Evolutionary conservation across 352 stramenopile species (phyloP).

Genomic region (Pythium aphanidermatum): DNA sequence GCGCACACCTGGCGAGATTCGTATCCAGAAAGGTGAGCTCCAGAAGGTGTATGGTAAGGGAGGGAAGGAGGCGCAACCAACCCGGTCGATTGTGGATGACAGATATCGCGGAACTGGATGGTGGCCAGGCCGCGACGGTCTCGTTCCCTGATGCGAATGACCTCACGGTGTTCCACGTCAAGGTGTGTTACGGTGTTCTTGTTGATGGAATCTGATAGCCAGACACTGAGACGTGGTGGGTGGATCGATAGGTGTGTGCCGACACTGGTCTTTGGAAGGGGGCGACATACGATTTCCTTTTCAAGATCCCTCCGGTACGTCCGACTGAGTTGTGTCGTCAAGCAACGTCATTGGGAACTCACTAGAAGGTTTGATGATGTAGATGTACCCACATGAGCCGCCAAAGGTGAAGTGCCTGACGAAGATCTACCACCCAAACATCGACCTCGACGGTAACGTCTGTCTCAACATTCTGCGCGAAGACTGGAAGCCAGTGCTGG

Average conservation of each 20-base stretch:
- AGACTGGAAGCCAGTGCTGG: conserved; percentile 98
- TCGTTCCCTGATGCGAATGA: conserved; percentile 97
- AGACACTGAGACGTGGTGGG: too few relatives aligned
- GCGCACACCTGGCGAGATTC: conserved; percentile 95
- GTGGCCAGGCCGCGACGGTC: conserved; percentile 93
- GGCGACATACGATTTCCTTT: conserved; percentile 96
- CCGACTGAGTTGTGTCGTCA: background rate
- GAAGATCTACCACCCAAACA: conserved; percentile 99
- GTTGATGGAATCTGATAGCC: too few relatives aligned
- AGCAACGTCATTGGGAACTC: too few relatives aligned
- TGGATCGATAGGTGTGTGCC: conserved; percentile 88
- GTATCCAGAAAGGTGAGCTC: conserved; percentile 96
- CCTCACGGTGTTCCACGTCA: conserved; percentile 90
- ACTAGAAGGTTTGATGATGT: too few relatives aligned
- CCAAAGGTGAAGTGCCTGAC: conserved; percentile 97
- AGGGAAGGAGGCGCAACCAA: background rate
- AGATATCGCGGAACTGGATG: conserved; percentile 98
- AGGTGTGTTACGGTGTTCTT: too few relatives aligned
- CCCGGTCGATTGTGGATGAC: conserved; percentile 3
- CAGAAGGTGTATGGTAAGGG: background rate
- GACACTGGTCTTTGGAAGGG: conserved; percentile 97
- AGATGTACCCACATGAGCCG: conserved; percentile 95
- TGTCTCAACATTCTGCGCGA: conserved; percentile 97
- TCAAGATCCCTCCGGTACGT: conserved; percentile 93
- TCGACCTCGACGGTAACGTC: conserved; percentile 98